Percentiles rank a stretch among this genome's conserved stretches.
Evolutionary conservation across 106 monocot species (phyloP).

Genomic region (Dioscorea alata): DNA sequence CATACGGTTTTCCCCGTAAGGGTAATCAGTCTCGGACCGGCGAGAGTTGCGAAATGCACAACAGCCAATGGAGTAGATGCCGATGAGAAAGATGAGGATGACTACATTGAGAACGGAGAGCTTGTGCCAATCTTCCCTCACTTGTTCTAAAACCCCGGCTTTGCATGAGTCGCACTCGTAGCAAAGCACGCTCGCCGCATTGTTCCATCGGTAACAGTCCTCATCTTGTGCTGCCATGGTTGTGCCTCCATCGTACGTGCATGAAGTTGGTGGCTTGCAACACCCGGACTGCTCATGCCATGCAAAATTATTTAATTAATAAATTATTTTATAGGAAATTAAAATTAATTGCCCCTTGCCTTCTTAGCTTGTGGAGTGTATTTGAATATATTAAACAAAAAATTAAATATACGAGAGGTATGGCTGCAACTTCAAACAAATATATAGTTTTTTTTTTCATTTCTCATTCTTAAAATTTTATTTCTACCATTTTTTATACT

Average conservation of each 20-base stretch:
- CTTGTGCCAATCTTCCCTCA: slow-evolving; percentile 77
- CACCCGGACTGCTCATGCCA: slow-evolving; percentile 70
- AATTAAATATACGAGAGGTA: too few relatives aligned
- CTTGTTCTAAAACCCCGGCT: slow-evolving; percentile 84
- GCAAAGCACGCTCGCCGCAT: slow-evolving; percentile 61
- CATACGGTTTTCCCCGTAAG: slow-evolving; percentile 62
- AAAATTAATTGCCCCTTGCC: too few relatives aligned
- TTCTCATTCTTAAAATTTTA: too few relatives aligned
- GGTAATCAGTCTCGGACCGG: slow-evolving; percentile 29
- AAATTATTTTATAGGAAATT: too few relatives aligned
- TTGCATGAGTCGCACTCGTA: slow-evolving; percentile 90
- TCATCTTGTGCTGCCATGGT: slow-evolving; percentile 41
- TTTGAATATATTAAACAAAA: too few relatives aligned
- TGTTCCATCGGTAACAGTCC: slow-evolving; percentile 96
- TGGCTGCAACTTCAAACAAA: too few relatives aligned
- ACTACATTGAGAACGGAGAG: slow-evolving; percentile 71
- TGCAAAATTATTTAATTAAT: too few relatives aligned
- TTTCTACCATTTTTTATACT: too few relatives aligned
- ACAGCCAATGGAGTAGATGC: slow-evolving; percentile 78
- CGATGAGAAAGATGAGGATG: slow-evolving; percentile 65
- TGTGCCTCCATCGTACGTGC: slow-evolving; percentile 46
- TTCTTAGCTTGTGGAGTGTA: too few relatives aligned
- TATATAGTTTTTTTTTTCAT: too few relatives aligned
- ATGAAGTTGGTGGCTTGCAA: slow-evolving; percentile 93
- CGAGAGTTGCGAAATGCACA: slow-evolving; percentile 87